These are phyloP conservation scores for Juglanconis sp. DNA, from an alignment of 2,329 filamentous ascomycete genomes.

Conservation along the genomic window DNA sequence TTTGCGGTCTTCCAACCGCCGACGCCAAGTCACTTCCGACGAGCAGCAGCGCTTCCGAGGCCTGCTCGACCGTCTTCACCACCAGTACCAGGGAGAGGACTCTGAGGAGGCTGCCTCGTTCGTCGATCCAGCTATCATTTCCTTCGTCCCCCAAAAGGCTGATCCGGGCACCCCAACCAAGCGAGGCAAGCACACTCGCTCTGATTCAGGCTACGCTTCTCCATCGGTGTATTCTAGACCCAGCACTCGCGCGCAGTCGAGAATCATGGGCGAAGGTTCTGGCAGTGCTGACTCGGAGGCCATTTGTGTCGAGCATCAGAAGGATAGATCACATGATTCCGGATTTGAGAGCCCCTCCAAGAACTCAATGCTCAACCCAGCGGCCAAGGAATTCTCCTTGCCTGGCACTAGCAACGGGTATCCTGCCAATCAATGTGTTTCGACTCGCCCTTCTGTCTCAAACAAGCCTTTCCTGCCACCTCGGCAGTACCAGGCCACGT, in stretches of 20 bases:
- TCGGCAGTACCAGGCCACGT: background rate
- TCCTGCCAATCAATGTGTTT: background rate
- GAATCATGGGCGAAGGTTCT: background rate
- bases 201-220: constrained; percentile 15
- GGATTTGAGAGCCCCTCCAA: constrained; percentile 1
- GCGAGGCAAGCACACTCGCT: background rate
- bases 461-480: background rate
- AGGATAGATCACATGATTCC: background rate
- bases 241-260: constrained; percentile 3
- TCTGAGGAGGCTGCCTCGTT: background rate
- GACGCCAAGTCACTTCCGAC: background rate
- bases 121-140: constrained; percentile 7
- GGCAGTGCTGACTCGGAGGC: background rate
- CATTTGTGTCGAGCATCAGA: background rate
- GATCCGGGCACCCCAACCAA: background rate
- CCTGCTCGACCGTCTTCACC: constrained; percentile 11
- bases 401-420: background rate
- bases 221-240: background rate
- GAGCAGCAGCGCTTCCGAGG: constrained; percentile 11
- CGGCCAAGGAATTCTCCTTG: constrained; percentile 13
- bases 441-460: background rate
- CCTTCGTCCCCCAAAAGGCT: background rate
- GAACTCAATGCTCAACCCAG: constrained; percentile 11
- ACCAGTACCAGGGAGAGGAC: background rate
- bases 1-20: background rate